Conservation (phyloP, 495 filamentous ascomycete genomes). For the Extremus antarcticus region DNA sequence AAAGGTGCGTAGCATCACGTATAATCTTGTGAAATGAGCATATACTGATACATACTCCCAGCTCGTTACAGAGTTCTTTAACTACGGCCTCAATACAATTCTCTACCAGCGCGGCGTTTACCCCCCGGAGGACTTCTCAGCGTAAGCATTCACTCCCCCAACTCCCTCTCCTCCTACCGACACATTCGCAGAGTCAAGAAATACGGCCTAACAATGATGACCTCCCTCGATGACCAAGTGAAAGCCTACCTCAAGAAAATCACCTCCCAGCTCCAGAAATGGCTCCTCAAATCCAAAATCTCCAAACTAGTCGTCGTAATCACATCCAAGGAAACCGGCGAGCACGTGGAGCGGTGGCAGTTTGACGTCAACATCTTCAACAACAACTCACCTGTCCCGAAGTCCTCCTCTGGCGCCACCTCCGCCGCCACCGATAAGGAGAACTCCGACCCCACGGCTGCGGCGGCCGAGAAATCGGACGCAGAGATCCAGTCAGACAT, state of each 20-base stretch:
- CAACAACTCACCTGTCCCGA: no score
- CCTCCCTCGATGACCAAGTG: conserved; percentile 92
- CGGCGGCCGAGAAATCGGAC: conserved; percentile 64
- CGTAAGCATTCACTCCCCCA: conserved; percentile 41
- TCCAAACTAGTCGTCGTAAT: conserved; percentile 93
- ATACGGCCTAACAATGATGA: conserved; percentile 98
- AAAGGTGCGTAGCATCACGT: not conserved
- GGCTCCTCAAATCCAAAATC: conserved; percentile 94
- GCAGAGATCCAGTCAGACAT: conserved; percentile 92
- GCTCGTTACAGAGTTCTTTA: conserved; percentile 92
- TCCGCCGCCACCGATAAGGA: conserved; percentile 52
- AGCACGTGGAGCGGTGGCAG: conserved; percentile 94
- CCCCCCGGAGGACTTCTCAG: conserved; percentile 92
- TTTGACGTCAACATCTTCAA: conserved; percentile 61
- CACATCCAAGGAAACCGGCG: conserved; percentile 90
- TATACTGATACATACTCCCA: conserved; percentile 34
- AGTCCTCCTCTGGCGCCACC: no score
- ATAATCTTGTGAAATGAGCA: not conserved
- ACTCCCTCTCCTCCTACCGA: not conserved
- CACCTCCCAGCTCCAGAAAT: conserved; percentile 89
- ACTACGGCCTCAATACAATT: conserved; percentile 95
- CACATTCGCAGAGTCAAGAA: conserved; percentile 65
- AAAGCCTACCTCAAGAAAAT: conserved; percentile 99
- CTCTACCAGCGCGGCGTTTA: conserved; percentile 97
- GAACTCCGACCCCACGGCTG: conserved; percentile 36